Conservation (phyloP, 2,329 filamentous ascomycete genomes). For the Magnaporthales sp. region DNA sequence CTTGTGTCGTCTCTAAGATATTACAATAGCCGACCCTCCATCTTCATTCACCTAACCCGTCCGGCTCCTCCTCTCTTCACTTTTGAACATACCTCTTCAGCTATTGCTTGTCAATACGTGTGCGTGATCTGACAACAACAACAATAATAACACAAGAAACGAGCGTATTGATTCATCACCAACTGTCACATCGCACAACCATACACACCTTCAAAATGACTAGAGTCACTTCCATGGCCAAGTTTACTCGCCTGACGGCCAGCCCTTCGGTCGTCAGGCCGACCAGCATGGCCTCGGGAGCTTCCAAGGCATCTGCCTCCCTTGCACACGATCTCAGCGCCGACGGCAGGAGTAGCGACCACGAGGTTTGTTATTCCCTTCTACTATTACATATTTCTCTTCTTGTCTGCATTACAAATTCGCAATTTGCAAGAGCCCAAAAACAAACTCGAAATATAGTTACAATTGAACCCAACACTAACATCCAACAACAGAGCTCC, state of each 20-base stretch:
- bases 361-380: constrained; percentile 28
- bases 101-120: not conserved
- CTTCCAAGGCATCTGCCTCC: constrained; percentile 26
- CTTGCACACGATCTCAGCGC: constrained; percentile 38
- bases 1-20: not conserved
- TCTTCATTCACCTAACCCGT: not conserved
- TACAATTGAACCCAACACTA: not conserved
- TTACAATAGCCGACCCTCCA: not conserved
- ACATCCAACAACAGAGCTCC: constrained; percentile 15
- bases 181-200: not conserved
- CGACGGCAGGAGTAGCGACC: constrained; percentile 23
- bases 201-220: constrained; percentile 30
- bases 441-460: not conserved
- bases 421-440: not conserved
- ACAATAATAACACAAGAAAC: no score
- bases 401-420: not conserved
- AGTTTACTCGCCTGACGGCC: constrained; percentile 38
- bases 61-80: not conserved
- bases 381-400: no score
- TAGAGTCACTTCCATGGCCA: constrained; percentile 39
- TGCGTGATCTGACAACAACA: not conserved
- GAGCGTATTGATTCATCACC: not conserved
- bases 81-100: not conserved
- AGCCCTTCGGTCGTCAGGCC: constrained; percentile 27
- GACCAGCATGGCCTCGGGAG: constrained; percentile 21